Evolutionary conservation across 805 yeast species (phyloP).

Genomic region (Torulaspora microellipsoides): DNA sequence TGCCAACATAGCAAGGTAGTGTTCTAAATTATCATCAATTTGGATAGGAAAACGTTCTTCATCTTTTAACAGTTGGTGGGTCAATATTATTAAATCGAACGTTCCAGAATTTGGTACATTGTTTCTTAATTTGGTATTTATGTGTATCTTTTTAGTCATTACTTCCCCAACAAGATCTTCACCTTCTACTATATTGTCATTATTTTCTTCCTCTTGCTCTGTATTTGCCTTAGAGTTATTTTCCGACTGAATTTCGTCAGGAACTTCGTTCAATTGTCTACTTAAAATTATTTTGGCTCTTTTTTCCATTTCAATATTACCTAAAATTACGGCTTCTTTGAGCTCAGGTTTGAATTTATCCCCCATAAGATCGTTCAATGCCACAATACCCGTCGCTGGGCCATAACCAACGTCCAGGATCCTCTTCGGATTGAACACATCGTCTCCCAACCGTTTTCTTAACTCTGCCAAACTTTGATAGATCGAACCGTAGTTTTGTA

Average conservation of each 20-base stretch:
- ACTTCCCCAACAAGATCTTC: conserved; percentile 48
- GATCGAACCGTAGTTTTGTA: conserved; percentile 73
- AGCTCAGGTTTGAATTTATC: conserved; percentile 52
- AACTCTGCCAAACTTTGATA: conserved; percentile 65
- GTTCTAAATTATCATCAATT: conserved; percentile 62
- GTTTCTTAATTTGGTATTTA: conserved; percentile 52
- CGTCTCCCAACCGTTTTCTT: conserved; percentile 47
- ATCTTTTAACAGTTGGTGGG: conserved; percentile 67
- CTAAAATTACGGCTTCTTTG: conserved; percentile 70
- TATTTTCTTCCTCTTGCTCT: conserved; percentile 18
- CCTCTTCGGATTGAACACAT: conserved; percentile 54
- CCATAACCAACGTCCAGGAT: conserved; percentile 84
- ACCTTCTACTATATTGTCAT: conserved; percentile 22
- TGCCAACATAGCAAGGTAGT: conserved; percentile 53
- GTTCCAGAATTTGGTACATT: conserved; percentile 45
- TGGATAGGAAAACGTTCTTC: conserved; percentile 62
- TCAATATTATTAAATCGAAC: conserved; percentile 80
- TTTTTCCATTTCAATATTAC: conserved; percentile 68
- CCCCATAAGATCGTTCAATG: conserved; percentile 78
- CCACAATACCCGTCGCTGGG: conserved; percentile 89
- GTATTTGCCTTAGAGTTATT: conserved; percentile 9
- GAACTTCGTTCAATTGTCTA: conserved; percentile 55
- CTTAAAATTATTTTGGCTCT: conserved; percentile 74
- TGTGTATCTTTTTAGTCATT: conserved; percentile 50
- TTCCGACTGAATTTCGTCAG: conserved; percentile 13